Evolutionary conservation across 2,329 filamentous ascomycete species (phyloP).

Genomic region (Epichloe baconii): DNA sequence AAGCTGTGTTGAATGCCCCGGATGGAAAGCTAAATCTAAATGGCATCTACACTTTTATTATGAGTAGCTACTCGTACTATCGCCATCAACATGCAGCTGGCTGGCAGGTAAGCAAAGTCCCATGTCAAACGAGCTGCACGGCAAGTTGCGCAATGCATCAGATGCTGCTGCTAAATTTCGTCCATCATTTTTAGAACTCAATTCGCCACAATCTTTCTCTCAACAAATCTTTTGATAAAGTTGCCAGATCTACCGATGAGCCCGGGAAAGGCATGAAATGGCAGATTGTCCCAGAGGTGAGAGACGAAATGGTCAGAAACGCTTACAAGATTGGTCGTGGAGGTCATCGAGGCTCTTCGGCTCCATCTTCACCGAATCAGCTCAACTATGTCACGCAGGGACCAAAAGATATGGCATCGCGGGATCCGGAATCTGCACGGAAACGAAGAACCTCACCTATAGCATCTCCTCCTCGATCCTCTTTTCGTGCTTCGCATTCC

Average conservation of each 20-base stretch:
- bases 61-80: slow-evolving; percentile 84
- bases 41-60: slow-evolving; percentile 91
- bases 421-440: slow-evolving; percentile 36
- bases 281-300: slow-evolving; percentile 75
- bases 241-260: slow-evolving; percentile 82
- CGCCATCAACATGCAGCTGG: slow-evolving; percentile 62
- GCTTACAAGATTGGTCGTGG: slow-evolving; percentile 48
- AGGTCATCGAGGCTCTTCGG: slow-evolving; percentile 54
- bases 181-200: slow-evolving; percentile 51
- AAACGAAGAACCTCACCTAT: slow-evolving; percentile 44
- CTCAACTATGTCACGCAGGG: slow-evolving; percentile 48
- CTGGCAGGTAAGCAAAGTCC: slow-evolving; percentile 60
- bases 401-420: slow-evolving; percentile 39
- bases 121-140: not conserved
- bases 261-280: slow-evolving; percentile 99
- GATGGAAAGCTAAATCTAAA: slow-evolving; percentile 84
- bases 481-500: slow-evolving; percentile 37
- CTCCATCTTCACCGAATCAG: slow-evolving; percentile 53
- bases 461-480: slow-evolving; percentile 41
- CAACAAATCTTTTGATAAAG: slow-evolving; percentile 90
- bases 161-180: not conserved
- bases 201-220: slow-evolving; percentile 93
- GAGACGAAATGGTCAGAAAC: slow-evolving; percentile 78
- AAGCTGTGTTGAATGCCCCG: slow-evolving; percentile 77
- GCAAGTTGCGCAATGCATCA: not conserved